These are phyloP conservation scores for Populus tremula DNA, from an alignment of 345 rosid genomes.

Conservation along the genomic window DNA sequence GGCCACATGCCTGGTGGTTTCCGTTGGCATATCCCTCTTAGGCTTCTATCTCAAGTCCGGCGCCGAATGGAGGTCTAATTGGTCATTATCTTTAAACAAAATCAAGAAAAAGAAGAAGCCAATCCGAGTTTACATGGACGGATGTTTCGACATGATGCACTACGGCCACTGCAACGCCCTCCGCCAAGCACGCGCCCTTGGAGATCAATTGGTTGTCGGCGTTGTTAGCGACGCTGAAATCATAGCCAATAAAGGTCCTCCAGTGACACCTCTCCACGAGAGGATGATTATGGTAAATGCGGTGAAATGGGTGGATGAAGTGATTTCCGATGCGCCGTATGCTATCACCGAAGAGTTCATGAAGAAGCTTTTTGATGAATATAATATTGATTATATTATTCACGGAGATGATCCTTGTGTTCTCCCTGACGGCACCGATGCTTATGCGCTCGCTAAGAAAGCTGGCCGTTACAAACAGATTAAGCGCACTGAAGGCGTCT, in stretches of 20 bases:
- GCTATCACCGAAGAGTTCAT: conserved; percentile 71
- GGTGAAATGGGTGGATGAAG: conserved; percentile 81
- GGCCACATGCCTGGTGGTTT: conserved; percentile 4
- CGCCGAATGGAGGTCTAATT: conserved; percentile 2
- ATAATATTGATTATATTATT: conserved; percentile 63
- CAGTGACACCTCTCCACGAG: conserved; percentile 66
- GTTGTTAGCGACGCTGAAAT: conserved; percentile 74
- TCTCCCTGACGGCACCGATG: conserved; percentile 77
- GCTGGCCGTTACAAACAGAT: conserved; percentile 80
- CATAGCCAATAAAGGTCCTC: conserved; percentile 70
- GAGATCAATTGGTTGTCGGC: conserved; percentile 70
- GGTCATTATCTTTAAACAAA: neutral
- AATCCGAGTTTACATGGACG: conserved; percentile 75
- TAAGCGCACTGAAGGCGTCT: conserved; percentile 80
- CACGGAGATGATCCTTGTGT: conserved; percentile 83
- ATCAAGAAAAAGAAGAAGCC: conserved; percentile 44
- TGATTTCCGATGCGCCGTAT: conserved; percentile 68
- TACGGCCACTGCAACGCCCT: conserved; percentile 84
- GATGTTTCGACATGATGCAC: conserved; percentile 85
- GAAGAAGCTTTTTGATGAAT: conserved; percentile 64
- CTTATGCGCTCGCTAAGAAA: conserved; percentile 70
- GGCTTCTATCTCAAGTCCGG: conserved; percentile 14
- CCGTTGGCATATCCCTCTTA: conserved; percentile 18
- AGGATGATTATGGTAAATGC: conserved; percentile 71
- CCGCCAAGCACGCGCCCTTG: conserved; percentile 68